Evolutionary conservation across 2,329 filamentous ascomycete species (phyloP).

Genomic region (Epicoccum sorghinum): DNA sequence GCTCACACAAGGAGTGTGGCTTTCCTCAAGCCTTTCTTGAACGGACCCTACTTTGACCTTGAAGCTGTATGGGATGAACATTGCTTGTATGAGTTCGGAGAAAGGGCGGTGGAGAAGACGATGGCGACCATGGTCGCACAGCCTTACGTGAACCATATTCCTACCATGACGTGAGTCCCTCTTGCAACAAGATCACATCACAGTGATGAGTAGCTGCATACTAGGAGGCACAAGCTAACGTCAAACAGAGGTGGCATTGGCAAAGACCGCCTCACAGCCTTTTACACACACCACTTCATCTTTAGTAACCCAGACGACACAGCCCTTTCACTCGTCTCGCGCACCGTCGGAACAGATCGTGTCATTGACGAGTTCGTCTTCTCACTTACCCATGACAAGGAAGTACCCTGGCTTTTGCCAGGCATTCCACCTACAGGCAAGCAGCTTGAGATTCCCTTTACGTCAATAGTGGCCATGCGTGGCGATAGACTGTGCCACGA

Average conservation of each 20-base stretch:
- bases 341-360: slow-evolving; percentile 73
- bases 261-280: slow-evolving; percentile 64
- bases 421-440: slow-evolving; percentile 41
- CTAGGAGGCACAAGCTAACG: neutral
- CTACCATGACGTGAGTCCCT: slow-evolving; percentile 60
- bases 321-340: slow-evolving; percentile 70
- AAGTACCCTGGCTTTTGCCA: slow-evolving; percentile 45
- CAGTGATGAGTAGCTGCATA: neutral
- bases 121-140: slow-evolving; percentile 84
- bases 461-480: slow-evolving; percentile 68
- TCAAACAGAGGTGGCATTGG: slow-evolving; percentile 68
- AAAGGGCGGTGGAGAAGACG: slow-evolving; percentile 71
- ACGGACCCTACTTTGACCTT: slow-evolving; percentile 73
- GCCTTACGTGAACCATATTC: slow-evolving; percentile 80
- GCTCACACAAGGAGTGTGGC: slow-evolving; percentile 70
- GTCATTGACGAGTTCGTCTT: slow-evolving; percentile 55
- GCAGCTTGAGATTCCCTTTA: slow-evolving; percentile 65
- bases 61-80: slow-evolving; percentile 83
- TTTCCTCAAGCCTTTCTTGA: slow-evolving; percentile 68
- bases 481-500: slow-evolving; percentile 73
- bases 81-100: slow-evolving; percentile 72
- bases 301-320: slow-evolving; percentile 74
- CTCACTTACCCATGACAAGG: slow-evolving; percentile 40
- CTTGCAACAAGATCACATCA: too few relatives aligned
- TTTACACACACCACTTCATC: slow-evolving; percentile 77